These are phyloP conservation scores for Pestalotiopsis sp. DNA, from an alignment of 2,329 filamentous ascomycete species.

Conservation along the genomic window DNA sequence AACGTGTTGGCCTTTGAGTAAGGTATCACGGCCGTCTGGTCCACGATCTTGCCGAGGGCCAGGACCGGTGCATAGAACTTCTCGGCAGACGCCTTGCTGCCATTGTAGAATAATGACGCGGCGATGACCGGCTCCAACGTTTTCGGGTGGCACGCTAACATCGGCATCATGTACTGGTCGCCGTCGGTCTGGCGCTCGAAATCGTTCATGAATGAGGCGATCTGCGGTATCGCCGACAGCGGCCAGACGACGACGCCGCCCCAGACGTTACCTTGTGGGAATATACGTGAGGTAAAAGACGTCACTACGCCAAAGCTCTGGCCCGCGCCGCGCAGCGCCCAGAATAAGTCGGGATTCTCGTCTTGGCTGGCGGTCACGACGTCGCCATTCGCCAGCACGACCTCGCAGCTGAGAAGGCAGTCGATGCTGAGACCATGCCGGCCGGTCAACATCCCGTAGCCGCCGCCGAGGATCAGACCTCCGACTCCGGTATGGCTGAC, in stretches of 20 bases:
- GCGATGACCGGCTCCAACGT: constrained; percentile 15
- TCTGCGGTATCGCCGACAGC: constrained; percentile 24
- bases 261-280: constrained; percentile 35
- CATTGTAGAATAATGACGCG: constrained; percentile 12
- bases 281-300: constrained; percentile 36
- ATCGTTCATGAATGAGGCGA: constrained; percentile 34
- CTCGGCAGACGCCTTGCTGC: constrained; percentile 10
- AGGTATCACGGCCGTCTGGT: constrained; percentile 4
- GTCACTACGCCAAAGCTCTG: constrained; percentile 47
- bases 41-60: constrained; percentile 7
- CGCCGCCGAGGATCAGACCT: constrained; percentile 59
- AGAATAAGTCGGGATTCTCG: constrained; percentile 46
- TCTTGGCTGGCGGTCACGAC: constrained; percentile 40
- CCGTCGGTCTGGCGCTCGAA: constrained; percentile 26
- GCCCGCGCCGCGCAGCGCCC: constrained; percentile 43
- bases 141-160: constrained; percentile 31
- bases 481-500: constrained; percentile 66
- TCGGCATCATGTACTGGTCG: constrained; percentile 17
- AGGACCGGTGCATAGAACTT: constrained; percentile 9
- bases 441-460: constrained; percentile 59
- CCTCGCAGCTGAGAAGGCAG: constrained; percentile 38
- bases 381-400: constrained; percentile 41
- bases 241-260: constrained; percentile 28
- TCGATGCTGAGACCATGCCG: constrained; percentile 53
- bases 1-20: constrained; percentile 35